Evolutionary conservation across 2,329 filamentous ascomycete species (phyloP), one percentile per base, ranked within the genome.

Genomic region (Diaporthe amygdali): DNA sequence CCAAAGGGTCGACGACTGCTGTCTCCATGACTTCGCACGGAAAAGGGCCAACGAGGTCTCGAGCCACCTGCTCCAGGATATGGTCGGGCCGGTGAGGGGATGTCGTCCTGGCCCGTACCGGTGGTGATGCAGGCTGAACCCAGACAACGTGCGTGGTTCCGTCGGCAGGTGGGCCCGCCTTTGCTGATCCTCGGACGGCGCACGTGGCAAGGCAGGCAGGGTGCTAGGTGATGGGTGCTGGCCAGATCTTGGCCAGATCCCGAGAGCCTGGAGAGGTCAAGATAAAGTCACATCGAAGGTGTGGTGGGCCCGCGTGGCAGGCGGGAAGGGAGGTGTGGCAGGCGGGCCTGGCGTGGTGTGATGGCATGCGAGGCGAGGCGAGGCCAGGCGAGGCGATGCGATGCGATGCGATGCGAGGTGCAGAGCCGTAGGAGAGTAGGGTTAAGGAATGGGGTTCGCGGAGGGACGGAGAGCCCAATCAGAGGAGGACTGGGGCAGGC

Each of bases 1-100:
- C 79, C 71, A 88, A 80, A 15, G 86, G 82, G 72, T 87, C 85
- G 47, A 37, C n/a, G 30, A 27, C 10, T 17, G 7, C 7, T 32
- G 66, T n/a, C 6, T 68, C 68, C 72, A 74, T 74, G 46, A 47
- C 37, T 10, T 10, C 20, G 15, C 25, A n/a, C 3, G 44, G 12
- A 44, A n/a, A 44, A n/a, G n/a, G 30, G 59, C 59, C 34, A n/a
- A 5, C 8, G 25, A 32, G 20, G 27, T 27, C 41, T 7, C n/a
- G 14, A 25, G 59, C 4, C 44, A 9, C 59, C n/a, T 34, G 12
- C 47, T 22, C 22, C 34, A 47, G 44, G 59, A 47, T 47, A n/a
- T n/a, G n/a, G n/a, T n/a, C 25, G 59, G 59, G 41, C 20, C 15
- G 37, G 27, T 25, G 59, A 30, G 25, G 25, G 20, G 27, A 22